phyloP scores from a whole-genome alignment of 2,329 filamentous ascomycete species.

The Claviceps sp. region DNA sequence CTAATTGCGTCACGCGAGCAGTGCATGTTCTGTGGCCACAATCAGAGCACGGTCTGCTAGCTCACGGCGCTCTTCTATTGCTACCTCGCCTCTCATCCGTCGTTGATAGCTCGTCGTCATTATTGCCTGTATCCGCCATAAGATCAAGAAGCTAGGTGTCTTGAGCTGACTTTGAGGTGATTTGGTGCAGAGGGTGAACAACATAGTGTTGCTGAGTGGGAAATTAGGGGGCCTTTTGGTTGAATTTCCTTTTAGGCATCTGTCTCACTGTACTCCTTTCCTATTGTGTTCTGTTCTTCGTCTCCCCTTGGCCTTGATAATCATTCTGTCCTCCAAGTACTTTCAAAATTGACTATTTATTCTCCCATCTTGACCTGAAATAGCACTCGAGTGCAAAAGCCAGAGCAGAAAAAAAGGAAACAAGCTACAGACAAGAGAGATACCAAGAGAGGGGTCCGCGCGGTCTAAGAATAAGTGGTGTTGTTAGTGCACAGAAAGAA shows the following conservation, averaged over 20 bases:
- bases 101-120: neutral
- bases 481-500: slow-evolving; percentile 6
- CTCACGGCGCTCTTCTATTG: neutral
- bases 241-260: slow-evolving; percentile 18
- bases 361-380: slow-evolving; percentile 21
- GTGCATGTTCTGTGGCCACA: slow-evolving; percentile 1
- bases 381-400: slow-evolving; percentile 23
- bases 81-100: slow-evolving; percentile 3
- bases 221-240: slow-evolving; percentile 24
- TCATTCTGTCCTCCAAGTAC: slow-evolving; percentile 24
- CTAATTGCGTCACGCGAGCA: neutral
- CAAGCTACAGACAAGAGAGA: slow-evolving; percentile 9
- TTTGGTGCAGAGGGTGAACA: slow-evolving; percentile 17
- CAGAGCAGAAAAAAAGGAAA: slow-evolving; percentile 14
- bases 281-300: slow-evolving; percentile 15
- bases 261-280: slow-evolving; percentile 26
- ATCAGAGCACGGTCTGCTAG: neutral
- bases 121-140: slow-evolving; percentile 12
- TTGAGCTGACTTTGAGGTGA: slow-evolving; percentile 15
- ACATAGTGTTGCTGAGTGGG: slow-evolving; percentile 18
- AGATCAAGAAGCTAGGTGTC: slow-evolving; percentile 7
- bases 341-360: slow-evolving; percentile 42
- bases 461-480: slow-evolving; percentile 3
- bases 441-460: neutral
- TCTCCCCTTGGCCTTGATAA: slow-evolving; percentile 19